Percentiles rank a stretch among this genome's conserved stretches.
Conservation (phyloP, 768 basidiomycete genomes). For the Chalciporus sphaerocephalus region DNA sequence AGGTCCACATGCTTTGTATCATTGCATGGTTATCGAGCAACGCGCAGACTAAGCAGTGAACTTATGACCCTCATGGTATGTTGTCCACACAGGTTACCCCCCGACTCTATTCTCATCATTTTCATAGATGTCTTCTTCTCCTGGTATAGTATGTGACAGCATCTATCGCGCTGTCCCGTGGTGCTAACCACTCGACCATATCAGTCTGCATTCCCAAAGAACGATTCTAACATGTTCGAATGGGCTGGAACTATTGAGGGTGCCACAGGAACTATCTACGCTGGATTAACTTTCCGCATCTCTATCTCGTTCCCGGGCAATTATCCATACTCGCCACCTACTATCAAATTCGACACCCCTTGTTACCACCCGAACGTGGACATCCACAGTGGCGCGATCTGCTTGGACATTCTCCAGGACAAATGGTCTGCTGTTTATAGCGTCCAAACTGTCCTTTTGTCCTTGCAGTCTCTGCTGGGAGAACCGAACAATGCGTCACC, state of each 20-base stretch:
- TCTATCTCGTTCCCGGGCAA: conserved; percentile 81
- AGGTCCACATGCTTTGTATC: neutral
- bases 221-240: conserved; percentile 82
- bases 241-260: conserved; percentile 91
- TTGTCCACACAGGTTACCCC: conserved; percentile 17
- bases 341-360: conserved; percentile 83
- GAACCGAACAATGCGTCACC: conserved; percentile 94
- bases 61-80: conserved; percentile 86
- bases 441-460: conserved; percentile 84
- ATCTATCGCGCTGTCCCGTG: neutral
- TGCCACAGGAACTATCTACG: conserved; percentile 72
- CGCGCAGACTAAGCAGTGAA: conserved; percentile 66
- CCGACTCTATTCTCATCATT: conserved; percentile 4
- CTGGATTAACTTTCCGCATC: conserved; percentile 76
- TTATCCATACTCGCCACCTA: conserved; percentile 83
- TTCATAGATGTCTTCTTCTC: conserved; percentile 78
- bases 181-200: neutral
- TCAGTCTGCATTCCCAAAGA: conserved; percentile 87
- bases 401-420: conserved; percentile 88
- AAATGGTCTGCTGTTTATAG: conserved; percentile 94
- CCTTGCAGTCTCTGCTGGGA: conserved; percentile 86
- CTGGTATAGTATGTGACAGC: conserved; percentile 64
- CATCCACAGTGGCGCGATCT: conserved; percentile 70
- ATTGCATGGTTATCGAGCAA: conserved; percentile 4
- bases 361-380: conserved; percentile 94